These are phyloP conservation scores for Coemansia sp. DNA, from an alignment of 192 early-diverging fungal genomes.

Conservation along the genomic window DNA sequence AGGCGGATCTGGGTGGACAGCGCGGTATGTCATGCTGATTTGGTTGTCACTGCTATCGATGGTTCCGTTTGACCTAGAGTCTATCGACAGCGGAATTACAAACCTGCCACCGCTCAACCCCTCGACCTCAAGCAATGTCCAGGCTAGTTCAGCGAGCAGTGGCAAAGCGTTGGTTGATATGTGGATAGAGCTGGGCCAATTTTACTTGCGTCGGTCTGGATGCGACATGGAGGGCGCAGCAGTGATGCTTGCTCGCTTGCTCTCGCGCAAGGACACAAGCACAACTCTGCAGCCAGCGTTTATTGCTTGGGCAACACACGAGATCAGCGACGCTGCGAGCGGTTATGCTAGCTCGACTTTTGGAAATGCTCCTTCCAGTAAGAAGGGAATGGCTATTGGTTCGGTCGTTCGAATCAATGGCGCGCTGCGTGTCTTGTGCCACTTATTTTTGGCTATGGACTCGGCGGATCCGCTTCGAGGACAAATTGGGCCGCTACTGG, in stretches of 20 bases:
- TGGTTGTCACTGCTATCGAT: conserved; percentile 96
- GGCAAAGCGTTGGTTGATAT: conserved; percentile 64
- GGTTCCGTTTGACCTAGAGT: conserved; percentile 93
- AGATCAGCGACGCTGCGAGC: conserved; percentile 30
- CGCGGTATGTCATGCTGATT: conserved; percentile 80
- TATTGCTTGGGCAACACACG: conserved; percentile 69
- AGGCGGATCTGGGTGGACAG: conserved; percentile 66
- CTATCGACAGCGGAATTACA: conserved; percentile 73
- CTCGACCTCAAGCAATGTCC: not conserved
- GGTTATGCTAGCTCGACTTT: not conserved
- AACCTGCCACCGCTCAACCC: conserved; percentile 23
- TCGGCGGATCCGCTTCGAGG: conserved; percentile 14
- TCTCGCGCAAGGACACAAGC: conserved; percentile 81
- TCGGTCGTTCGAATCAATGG: conserved; percentile 44
- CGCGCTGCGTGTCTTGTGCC: conserved; percentile 50
- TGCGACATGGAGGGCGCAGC: conserved; percentile 89
- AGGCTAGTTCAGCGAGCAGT: not conserved
- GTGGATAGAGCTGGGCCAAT: conserved; percentile 71
- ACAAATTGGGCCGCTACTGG: conserved; percentile 28
- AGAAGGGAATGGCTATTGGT: conserved; percentile 26
- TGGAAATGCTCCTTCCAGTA: not conserved
- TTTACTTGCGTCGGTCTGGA: conserved; percentile 70
- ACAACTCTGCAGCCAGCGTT: conserved; percentile 64
- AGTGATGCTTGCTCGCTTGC: conserved; percentile 78
- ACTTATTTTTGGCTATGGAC: conserved; percentile 47